These are phyloP conservation scores for Penicillium soppii DNA, from an alignment of 495 filamentous ascomycete genomes.

Conservation along the genomic window DNA sequence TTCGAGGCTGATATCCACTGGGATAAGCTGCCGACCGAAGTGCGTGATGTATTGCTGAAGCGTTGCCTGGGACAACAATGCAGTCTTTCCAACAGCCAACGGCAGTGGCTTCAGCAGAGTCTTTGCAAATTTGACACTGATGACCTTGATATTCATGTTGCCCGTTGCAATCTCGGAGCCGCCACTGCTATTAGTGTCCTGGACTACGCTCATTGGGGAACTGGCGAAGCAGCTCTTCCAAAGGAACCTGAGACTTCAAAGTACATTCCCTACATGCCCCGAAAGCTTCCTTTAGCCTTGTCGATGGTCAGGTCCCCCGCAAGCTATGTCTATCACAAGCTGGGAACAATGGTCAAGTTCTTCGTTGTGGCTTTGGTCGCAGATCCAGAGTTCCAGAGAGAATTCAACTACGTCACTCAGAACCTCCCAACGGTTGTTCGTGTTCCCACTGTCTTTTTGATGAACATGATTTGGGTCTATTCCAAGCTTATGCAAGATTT, in stretches of 20 bases:
- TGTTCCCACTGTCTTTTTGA: constrained; percentile 33
- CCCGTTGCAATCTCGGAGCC: constrained; percentile 43
- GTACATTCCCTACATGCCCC: constrained; percentile 35
- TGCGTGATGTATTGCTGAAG: constrained; percentile 34
- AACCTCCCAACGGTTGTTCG: constrained; percentile 32
- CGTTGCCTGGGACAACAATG: constrained; percentile 39
- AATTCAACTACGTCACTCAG: constrained; percentile 50
- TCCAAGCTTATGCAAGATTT: constrained; percentile 37
- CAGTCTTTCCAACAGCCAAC: constrained; percentile 24
- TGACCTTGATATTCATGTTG: constrained; percentile 36
- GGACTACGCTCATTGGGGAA: constrained; percentile 37
- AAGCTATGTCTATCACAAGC: constrained; percentile 37
- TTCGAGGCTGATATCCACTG: constrained; percentile 43
- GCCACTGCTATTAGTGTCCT: constrained; percentile 39
- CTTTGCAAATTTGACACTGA: constrained; percentile 39
- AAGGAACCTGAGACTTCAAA: constrained; percentile 29
- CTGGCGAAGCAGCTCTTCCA: constrained; percentile 29
- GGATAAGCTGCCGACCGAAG: constrained; percentile 38
- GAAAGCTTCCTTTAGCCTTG: constrained; percentile 19
- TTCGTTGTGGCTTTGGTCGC: constrained; percentile 52
- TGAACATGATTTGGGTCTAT: constrained; percentile 54
- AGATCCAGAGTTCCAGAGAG: constrained; percentile 59
- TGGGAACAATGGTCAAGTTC: constrained; percentile 51
- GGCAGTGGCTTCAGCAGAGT: constrained; percentile 34
- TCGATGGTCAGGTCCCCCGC: constrained; percentile 30